Percentiles rank a stretch among this genome's conserved stretches.
These are phyloP conservation scores for Pseudozyma thailandica DNA, from an alignment of 1,284 basidiomycete genomes.

Conservation along the genomic window DNA sequence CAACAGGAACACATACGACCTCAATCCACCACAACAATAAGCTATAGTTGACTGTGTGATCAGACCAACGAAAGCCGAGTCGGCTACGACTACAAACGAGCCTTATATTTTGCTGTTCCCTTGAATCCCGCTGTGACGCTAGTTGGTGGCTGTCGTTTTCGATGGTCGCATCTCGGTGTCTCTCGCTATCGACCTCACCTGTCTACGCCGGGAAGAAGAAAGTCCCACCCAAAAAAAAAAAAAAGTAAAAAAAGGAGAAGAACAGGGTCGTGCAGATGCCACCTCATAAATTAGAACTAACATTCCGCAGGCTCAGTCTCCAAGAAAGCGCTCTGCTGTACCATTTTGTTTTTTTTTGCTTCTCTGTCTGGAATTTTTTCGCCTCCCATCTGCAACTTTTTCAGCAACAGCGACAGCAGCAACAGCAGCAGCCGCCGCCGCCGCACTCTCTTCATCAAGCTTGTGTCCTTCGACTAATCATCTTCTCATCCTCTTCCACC, in stretches of 20 bases:
- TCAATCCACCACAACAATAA: too few species aligned
- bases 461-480: background rate
- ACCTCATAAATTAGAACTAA: too few species aligned
- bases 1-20: too few species aligned
- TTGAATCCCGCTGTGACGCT: background rate
- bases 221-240: background rate
- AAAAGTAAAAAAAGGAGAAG: constrained; percentile 3
- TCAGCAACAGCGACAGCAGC: too few species aligned
- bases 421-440: too few species aligned
- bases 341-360: constrained; percentile 18
- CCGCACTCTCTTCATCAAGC: background rate
- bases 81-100: background rate
- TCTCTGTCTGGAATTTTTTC: too few species aligned
- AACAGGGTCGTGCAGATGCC: constrained; percentile 19
- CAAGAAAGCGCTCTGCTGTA: constrained; percentile 22
- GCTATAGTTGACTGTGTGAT: too few species aligned
- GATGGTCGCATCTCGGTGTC: background rate
- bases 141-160: background rate
- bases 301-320: too few species aligned
- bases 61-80: background rate
- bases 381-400: constrained; percentile 12
- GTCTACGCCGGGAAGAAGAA: background rate
- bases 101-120: background rate
- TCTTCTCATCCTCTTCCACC: constrained; percentile 2
- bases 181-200: too few species aligned